phyloP scores from a whole-genome alignment of 257 asterid genomes.

The Mentha longifolia region DNA sequence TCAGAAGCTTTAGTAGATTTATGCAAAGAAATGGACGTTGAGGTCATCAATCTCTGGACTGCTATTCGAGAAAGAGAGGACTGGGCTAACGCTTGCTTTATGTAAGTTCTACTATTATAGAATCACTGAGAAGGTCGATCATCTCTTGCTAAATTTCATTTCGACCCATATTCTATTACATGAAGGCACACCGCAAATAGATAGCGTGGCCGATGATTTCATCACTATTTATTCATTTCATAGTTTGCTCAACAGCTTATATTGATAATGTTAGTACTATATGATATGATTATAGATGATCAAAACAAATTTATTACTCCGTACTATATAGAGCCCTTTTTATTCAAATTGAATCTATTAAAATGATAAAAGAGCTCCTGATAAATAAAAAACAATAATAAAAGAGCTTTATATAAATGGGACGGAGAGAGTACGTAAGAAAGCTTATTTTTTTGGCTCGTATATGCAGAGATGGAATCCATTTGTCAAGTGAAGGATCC shows the following conservation, averaged over 20 bases:
- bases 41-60: constrained; percentile 57
- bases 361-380: too few species aligned
- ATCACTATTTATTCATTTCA: not conserved
- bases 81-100: constrained; percentile 56
- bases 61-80: constrained; percentile 53
- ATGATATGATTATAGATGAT: not conserved
- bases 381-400: too few species aligned
- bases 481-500: constrained; percentile 71
- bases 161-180: not conserved
- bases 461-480: constrained; percentile 78
- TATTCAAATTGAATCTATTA: too few species aligned
- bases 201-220: not conserved
- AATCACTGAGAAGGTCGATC: not conserved
- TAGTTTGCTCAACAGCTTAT: not conserved
- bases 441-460: not conserved
- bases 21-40: constrained; percentile 57
- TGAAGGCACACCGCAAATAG: not conserved
- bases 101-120: constrained; percentile 37
- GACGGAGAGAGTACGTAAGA: not conserved
- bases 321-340: too few species aligned
- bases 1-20: constrained; percentile 57
- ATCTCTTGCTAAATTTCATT: not conserved
- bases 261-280: not conserved
- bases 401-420: too few species aligned
- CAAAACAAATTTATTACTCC: not conserved